Conservation (phyloP, 2,329 filamentous ascomycete genomes). For the Colletotrichum sp. region DNA sequence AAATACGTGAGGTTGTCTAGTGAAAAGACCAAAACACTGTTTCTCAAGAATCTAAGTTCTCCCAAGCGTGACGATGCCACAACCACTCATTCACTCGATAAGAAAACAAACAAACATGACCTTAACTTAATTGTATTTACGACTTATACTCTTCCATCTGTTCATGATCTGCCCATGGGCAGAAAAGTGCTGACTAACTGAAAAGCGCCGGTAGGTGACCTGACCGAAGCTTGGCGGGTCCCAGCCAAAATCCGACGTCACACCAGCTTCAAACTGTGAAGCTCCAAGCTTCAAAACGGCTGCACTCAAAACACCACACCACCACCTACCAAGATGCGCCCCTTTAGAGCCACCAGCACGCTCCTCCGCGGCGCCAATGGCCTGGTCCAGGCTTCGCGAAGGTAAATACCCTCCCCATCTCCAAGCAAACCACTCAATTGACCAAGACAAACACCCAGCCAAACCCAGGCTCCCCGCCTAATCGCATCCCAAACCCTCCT, state of each 20-base stretch:
- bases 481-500: not conserved
- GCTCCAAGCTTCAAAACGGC: not conserved
- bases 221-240: not conserved
- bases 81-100: too few species aligned
- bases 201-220: not conserved
- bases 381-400: not conserved
- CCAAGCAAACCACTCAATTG: not conserved
- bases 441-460: not conserved
- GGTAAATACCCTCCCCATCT: not conserved
- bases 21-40: not conserved
- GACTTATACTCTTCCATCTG: not conserved
- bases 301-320: not conserved
- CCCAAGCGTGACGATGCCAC: not conserved
- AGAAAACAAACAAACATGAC: not conserved
- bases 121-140: not conserved
- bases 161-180: not conserved
- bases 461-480: slow-evolving; percentile 1
- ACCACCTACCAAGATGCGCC: not conserved
- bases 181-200: not conserved
- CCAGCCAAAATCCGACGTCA: not conserved
- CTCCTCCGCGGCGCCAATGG: slow-evolving; percentile 17
- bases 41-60: not conserved
- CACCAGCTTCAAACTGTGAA: not conserved
- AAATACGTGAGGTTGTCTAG: not conserved
- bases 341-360: not conserved